phyloP scores from a whole-genome alignment of 352 stramenopile species.

The Elongisporangium anandrum region DNA sequence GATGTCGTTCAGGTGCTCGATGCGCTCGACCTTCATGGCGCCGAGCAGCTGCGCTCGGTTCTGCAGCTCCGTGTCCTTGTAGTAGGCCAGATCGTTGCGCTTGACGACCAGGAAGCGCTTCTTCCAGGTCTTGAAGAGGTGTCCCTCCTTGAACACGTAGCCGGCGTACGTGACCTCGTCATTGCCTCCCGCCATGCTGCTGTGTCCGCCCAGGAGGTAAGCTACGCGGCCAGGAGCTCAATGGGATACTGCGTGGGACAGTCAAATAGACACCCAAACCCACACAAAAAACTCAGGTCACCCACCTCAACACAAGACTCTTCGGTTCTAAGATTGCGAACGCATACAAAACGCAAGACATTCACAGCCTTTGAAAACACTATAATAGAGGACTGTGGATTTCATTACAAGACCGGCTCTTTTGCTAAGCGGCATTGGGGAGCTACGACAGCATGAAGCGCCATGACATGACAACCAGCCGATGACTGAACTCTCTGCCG shows the following conservation, averaged over 20 bases:
- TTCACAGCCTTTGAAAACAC: not conserved
- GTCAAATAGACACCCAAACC: conserved; percentile 5
- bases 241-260: not conserved
- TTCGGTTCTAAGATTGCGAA: not conserved
- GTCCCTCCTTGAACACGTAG: conserved; percentile 79
- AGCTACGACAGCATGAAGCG: not conserved
- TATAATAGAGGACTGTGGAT: not conserved
- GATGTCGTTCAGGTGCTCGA: conserved; percentile 60
- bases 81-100: conserved; percentile 68
- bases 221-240: not conserved
- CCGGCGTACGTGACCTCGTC: conserved; percentile 64
- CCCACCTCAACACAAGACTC: conserved; percentile 1
- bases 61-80: conserved; percentile 67
- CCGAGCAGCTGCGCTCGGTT: conserved; percentile 68
- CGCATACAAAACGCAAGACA: not conserved
- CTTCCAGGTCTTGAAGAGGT: conserved; percentile 79
- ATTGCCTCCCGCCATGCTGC: conserved; percentile 11
- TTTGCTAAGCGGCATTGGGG: conserved; percentile 15
- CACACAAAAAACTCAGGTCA: conserved; percentile 20
- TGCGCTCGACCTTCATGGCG: conserved; percentile 58
- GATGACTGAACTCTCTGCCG: not conserved
- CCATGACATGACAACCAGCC: not conserved
- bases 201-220: not conserved
- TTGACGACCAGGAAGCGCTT: conserved; percentile 84
- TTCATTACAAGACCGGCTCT: not conserved